Conservation (phyloP, 441 rosid genomes). For the Metrosideros polymorpha region DNA sequence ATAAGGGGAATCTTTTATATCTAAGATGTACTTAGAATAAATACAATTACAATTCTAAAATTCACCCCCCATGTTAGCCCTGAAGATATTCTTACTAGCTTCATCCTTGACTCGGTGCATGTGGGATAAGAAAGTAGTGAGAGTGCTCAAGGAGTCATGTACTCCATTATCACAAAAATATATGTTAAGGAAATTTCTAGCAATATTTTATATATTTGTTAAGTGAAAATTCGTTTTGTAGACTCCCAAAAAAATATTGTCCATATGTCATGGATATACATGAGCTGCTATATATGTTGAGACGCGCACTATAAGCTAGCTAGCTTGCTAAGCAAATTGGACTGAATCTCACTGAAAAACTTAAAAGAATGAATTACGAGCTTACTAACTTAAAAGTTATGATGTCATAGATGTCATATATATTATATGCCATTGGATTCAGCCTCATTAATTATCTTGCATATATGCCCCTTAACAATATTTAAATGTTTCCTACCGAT, state of each 20-base stretch:
- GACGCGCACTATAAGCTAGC: neutral
- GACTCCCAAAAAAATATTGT: neutral
- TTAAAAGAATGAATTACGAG: neutral
- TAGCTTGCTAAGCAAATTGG: neutral
- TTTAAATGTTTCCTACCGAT: neutral
- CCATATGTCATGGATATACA: neutral
- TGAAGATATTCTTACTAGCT: neutral
- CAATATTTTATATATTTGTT: neutral
- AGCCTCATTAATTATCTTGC: neutral
- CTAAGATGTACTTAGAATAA: neutral
- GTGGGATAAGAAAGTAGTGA: neutral
- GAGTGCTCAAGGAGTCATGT: neutral
- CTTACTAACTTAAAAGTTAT: neutral
- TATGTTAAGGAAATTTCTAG: neutral
- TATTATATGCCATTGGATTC: neutral
- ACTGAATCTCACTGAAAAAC: neutral
- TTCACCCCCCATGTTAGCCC: neutral
- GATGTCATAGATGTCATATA: neutral
- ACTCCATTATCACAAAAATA: neutral
- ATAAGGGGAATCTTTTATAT: neutral
- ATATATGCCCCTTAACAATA: neutral
- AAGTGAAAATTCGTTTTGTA: neutral
- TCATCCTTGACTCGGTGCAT: neutral
- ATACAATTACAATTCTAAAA: neutral
- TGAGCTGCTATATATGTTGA: neutral